Evolutionary conservation across 805 yeast species (phyloP), one percentile per base, ranked within the genome.

Genomic region (Clavispora carvajalis): DNA sequence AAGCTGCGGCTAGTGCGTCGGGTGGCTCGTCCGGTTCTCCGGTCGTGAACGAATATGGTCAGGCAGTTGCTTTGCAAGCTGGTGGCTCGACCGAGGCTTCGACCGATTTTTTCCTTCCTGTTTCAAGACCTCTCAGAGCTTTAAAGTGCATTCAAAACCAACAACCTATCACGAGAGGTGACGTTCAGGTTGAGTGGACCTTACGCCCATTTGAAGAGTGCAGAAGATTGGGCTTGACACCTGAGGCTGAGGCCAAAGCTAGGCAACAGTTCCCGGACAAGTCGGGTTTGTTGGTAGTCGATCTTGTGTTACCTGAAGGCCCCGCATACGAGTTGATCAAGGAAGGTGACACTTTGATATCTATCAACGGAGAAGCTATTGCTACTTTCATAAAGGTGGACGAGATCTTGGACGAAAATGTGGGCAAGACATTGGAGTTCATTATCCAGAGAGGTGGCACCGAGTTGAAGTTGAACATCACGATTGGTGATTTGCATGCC

Each of bases 1-100:
- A 89, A 63, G 96, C 96, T 1, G 96, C 97, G 7, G 96, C 97
- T 1, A 78, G 89, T 44, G 96, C 97, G 0, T 83, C 95, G 13
- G 97, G 97, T 22, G 97, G 97, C 3, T 88, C 96, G 3, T 82
- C 93, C 36, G 97, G 97, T 7, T 87, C 96, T 3, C 97, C 97
- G 0, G 97, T 90, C n/a, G 95, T 90, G 2, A 83, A 88, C 59
- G 79, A 83, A 33, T 82, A 85, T 51, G 96, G 96, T 3, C 63
- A 79, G 54, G 96, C 91, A 0, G 86, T 90, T 15, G 96, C 97
- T 0, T 66, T 90, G 38, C 96, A 88, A 62, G 97, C 97, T 2
- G 97, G 97, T 55, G 97, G 97, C 3, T 78, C 85, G 6, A 77
- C 89, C 1, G 93, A 85, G 50, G 90, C 96, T 1, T 86, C 96